A percentile compares a stretch with the other conserved stretches of the same genome.
Evolutionary conservation across 805 yeast genomes (phyloP).

Genomic region (Kodamaea hsintzibuensis): DNA sequence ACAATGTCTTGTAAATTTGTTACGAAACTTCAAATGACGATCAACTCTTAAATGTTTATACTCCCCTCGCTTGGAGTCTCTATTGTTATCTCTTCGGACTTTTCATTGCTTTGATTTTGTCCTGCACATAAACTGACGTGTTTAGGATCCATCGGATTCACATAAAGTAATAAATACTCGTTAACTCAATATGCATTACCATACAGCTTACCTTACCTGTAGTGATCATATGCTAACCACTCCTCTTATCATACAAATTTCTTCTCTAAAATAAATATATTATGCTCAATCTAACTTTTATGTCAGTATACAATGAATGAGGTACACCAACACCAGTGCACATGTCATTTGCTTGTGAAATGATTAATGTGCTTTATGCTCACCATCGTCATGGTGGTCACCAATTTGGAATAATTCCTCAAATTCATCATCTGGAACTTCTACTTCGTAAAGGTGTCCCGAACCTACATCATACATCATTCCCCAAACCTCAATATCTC

Average conservation of each 20-base stretch:
- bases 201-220: too few relatives aligned
- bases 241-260: not conserved
- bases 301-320: not conserved
- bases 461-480: conserved; percentile 79
- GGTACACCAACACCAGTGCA: not conserved
- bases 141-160: not conserved
- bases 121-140: not conserved
- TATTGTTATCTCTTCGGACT: not conserved
- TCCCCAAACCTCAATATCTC: conserved; percentile 77
- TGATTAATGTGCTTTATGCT: conserved; percentile 22
- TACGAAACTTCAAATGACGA: not conserved
- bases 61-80: too few relatives aligned
- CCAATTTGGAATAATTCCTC: conserved; percentile 40
- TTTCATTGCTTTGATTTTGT: not conserved
- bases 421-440: conserved; percentile 42
- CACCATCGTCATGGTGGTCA: conserved; percentile 27
- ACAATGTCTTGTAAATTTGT: not conserved
- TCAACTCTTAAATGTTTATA: not conserved
- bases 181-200: too few relatives aligned
- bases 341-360: too few relatives aligned
- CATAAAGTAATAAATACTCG: too few relatives aligned
- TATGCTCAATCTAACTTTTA: not conserved
- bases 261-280: not conserved
- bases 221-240: not conserved
- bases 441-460: conserved; percentile 55